Base-by-base conservation (phyloP, 2,329 filamentous ascomycete genomes). In the Aspergillus sp. region DNA sequence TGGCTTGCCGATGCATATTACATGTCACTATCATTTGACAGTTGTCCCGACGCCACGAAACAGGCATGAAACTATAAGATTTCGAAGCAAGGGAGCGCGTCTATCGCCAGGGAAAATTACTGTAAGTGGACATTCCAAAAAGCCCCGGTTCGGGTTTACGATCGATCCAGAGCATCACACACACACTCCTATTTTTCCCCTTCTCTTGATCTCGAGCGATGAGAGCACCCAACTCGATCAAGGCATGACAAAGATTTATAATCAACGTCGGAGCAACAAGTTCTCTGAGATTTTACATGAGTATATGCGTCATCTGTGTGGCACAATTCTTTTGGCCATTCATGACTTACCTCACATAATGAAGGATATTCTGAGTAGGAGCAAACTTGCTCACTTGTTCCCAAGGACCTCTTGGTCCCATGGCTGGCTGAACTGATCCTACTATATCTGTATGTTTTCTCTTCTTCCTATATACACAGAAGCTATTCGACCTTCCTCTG, bases 1-100 rank as follows among this genome's bases (percentile, higher is more conserved):
- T 55, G 53, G 53, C 47, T 50, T 21, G n/a, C n/a, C 53, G n/a
- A 23, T 55, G 41, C 53, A 55, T 55, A 36, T 47, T 55, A 55
- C 53, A 55, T 55, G 53, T 55, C 53, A 55, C 30, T 47, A 44
- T 55, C 25, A 55, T 44, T 55, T 55, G 53, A 55, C 53, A 55
- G 53, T 55, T 55, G 53, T 47, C 53, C 39, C 36, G 42, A 42
- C 53, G 39, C 39, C 53, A 47, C 39, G 23, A 47, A 55, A 32
- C 36, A 27, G 25, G 39, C 39, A 55, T 11, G 25, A 19, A 27
- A 21, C 41, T 44, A 55, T 50, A 25, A 39, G 39, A 55, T 44
- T 44, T n/a, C 8, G 17, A 55, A 55, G 53, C 53, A 55, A 55
- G 53, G 53, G 53, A 44, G 11, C 10, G 17, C 3, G 21, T 10